Percentiles rank a stretch among this genome's conserved stretches.
Conservation (phyloP, 768 basidiomycete genomes). For the Xerocomus brunneocitrinus region DNA sequence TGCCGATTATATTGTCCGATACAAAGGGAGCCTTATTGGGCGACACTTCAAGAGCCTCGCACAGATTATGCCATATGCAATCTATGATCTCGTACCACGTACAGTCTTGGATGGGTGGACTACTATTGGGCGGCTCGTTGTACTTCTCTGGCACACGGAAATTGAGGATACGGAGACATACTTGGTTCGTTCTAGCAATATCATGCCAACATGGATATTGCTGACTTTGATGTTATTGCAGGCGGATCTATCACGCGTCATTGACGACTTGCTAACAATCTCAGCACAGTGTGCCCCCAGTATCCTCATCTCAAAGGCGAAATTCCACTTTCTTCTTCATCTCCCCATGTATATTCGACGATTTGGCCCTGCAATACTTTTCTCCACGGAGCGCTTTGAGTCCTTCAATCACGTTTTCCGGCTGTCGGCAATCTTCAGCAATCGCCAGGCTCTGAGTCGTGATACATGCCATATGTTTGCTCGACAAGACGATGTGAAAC, state of each 20-base stretch:
- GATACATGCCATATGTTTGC: background rate
- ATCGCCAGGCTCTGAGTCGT: background rate
- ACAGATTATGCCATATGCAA: constrained; percentile 28
- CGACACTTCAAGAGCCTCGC: constrained; percentile 31
- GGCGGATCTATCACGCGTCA: background rate
- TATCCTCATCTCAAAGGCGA: background rate
- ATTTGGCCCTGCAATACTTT: background rate
- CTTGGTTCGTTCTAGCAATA: background rate
- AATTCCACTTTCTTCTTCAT: background rate
- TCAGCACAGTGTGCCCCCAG: background rate
- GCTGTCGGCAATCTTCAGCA: background rate
- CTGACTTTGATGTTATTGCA: background rate
- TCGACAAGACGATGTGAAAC: background rate
- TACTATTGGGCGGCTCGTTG: constrained; percentile 34
- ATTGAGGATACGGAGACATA: background rate
- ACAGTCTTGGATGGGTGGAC: constrained; percentile 28
- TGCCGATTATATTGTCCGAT: constrained; percentile 31
- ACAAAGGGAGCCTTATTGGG: constrained; percentile 30
- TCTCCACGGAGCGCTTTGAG: background rate
- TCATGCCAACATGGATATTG: background rate
- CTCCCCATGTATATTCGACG: background rate
- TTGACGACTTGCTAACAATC: background rate
- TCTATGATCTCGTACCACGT: constrained; percentile 29
- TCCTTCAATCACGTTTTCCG: background rate
- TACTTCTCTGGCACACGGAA: constrained; percentile 39